A percentile compares a stretch with the other conserved stretches of the same genome.
phyloP scores from a whole-genome alignment of 129 eudicot species.

The Centaurea solstitialis region DNA sequence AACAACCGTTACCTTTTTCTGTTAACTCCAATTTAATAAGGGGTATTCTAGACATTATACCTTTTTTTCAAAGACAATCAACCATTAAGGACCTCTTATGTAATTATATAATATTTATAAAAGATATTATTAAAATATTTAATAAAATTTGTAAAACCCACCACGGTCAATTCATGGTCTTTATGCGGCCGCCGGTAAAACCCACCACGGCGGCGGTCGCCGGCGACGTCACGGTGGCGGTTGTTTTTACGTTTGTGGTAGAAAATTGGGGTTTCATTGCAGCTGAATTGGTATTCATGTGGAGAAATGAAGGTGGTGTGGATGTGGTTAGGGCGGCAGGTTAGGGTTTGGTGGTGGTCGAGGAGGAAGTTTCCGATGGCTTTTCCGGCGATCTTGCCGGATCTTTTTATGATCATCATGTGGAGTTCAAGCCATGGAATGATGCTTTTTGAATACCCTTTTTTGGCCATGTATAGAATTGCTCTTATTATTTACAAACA shows the following conservation, averaged over 20 bases:
- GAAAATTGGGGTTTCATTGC: constrained; percentile 58
- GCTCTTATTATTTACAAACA: constrained; percentile 44
- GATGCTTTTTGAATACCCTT: constrained; percentile 51
- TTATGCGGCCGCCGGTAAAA: constrained; percentile 6
- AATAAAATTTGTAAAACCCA: too few species aligned
- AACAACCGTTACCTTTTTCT: too few species aligned
- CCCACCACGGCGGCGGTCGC: constrained; percentile 4
- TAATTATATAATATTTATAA: too few species aligned
- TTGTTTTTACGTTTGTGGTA: constrained; percentile 34
- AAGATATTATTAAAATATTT: too few species aligned
- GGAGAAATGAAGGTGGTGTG: constrained; percentile 51
- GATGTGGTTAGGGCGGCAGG: constrained; percentile 53
- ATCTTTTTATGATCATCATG: constrained; percentile 45
- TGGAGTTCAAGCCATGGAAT: constrained; percentile 57
- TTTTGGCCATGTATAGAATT: constrained; percentile 54
- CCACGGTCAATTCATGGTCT: background rate
- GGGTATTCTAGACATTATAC: too few species aligned
- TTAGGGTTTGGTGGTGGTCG: constrained; percentile 53
- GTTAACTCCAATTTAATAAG: too few species aligned
- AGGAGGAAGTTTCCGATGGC: constrained; percentile 53
- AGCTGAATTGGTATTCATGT: constrained; percentile 73
- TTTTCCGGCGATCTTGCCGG: constrained; percentile 64
- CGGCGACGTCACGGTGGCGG: constrained; percentile 22
- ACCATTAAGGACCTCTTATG: too few species aligned
- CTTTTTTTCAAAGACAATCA: too few species aligned